These are phyloP conservation scores for Parachlorella kessleri DNA, from an alignment of 139 green algal genomes.

Conservation along the genomic window DNA sequence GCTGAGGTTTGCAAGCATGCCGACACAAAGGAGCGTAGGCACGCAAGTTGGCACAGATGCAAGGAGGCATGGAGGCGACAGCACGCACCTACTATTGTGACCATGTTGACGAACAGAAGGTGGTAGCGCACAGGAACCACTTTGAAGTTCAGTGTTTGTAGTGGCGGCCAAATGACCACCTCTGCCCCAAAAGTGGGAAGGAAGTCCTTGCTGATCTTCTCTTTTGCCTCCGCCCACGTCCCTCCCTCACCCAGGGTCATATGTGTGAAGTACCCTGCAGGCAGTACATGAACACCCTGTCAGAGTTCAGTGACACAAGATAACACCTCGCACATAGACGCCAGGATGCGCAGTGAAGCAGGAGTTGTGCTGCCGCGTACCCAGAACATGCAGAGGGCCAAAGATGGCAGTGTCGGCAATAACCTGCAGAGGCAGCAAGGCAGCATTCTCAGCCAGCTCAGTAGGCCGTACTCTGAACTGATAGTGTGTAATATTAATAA, in stretches of 20 bases:
- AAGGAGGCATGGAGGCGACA: too few relatives aligned
- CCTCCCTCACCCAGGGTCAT: constrained; percentile 29
- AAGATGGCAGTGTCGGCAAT: constrained; percentile 37
- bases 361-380: too few relatives aligned
- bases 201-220: constrained; percentile 42
- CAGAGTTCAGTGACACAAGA: too few relatives aligned
- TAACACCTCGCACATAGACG: too few relatives aligned
- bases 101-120: constrained; percentile 33
- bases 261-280: constrained; percentile 31
- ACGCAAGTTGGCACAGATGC: too few relatives aligned
- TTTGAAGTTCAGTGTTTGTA: constrained; percentile 42
- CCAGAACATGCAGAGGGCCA: constrained; percentile 29
- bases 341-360: too few relatives aligned
- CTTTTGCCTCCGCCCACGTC: background rate
- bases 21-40: too few relatives aligned
- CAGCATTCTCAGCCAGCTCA: too few relatives aligned
- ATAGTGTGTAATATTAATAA: too few relatives aligned
- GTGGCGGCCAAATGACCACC: constrained; percentile 28
- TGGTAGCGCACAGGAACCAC: constrained; percentile 38
- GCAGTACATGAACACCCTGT: too few relatives aligned
- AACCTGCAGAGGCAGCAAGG: constrained; percentile 14
- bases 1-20: background rate
- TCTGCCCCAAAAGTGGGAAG: constrained; percentile 37
- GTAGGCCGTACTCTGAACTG: too few relatives aligned
- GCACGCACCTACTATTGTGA: constrained; percentile 37